A percentile compares a stretch with the other conserved stretches of the same genome.
Evolutionary conservation across 192 early-diverging fungal species (phyloP).

Genomic region (Coemansia sp.): DNA sequence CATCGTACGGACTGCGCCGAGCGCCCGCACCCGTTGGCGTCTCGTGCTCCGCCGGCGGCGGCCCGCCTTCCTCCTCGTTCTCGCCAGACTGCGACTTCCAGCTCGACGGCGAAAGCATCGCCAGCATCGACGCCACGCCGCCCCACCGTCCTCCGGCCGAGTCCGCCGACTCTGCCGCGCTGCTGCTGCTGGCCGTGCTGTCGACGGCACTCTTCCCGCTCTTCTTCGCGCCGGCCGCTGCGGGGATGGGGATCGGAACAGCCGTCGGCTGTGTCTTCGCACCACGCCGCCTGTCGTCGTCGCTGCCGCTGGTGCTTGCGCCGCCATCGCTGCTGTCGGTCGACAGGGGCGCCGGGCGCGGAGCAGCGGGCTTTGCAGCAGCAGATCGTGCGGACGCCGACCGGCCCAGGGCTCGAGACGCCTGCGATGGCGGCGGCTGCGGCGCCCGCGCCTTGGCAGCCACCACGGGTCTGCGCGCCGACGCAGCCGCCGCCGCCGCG

Average conservation of each 20-base stretch:
- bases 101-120: slow-evolving; percentile 50
- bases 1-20: slow-evolving; percentile 38
- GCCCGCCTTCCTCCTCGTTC: background rate
- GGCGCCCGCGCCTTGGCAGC: slow-evolving; percentile 4
- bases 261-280: background rate
- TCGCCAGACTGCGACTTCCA: slow-evolving; percentile 36
- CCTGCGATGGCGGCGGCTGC: slow-evolving; percentile 17
- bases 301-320: slow-evolving; percentile 5
- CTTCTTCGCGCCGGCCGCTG: background rate
- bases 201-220: background rate
- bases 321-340: slow-evolving; percentile 2
- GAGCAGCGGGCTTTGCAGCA: background rate
- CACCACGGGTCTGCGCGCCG: background rate
- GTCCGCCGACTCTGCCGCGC: slow-evolving; percentile 18
- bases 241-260: slow-evolving; percentile 18
- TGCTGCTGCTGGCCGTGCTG: background rate
- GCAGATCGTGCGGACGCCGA: background rate
- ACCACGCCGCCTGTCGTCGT: background rate
- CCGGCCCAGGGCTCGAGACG: slow-evolving; percentile 34
- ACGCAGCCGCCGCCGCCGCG: slow-evolving; percentile 8
- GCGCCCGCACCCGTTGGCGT: slow-evolving; percentile 18
- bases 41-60: slow-evolving; percentile 9
- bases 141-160: slow-evolving; percentile 27
- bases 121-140: slow-evolving; percentile 36
- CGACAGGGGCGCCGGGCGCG: slow-evolving; percentile 4